A percentile compares a stretch with the other conserved stretches of the same genome.
phyloP scores from a whole-genome alignment of 2,329 filamentous ascomycete species.

The Talaromyces sp. region DNA sequence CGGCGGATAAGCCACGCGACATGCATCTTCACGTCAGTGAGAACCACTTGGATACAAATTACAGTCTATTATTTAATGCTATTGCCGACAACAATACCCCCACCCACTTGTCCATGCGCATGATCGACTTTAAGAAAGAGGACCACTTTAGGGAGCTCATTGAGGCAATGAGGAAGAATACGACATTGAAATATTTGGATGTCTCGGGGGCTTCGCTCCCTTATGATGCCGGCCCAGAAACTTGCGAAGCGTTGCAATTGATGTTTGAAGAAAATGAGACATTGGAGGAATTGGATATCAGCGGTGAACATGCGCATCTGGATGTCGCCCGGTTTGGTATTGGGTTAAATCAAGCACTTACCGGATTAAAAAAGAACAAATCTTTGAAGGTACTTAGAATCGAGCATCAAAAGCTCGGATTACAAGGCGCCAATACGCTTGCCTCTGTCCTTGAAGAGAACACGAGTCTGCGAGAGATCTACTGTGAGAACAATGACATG shows the following conservation, averaged over 20 bases:
- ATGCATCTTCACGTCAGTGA: slow-evolving; percentile 66
- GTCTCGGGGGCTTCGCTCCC: slow-evolving; percentile 68
- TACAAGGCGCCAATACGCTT: slow-evolving; percentile 66
- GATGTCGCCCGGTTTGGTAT: slow-evolving; percentile 67
- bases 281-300: slow-evolving; percentile 65
- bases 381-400: slow-evolving; percentile 61
- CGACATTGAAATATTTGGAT: slow-evolving; percentile 61
- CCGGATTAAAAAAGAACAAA: slow-evolving; percentile 62
- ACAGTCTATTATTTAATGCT: slow-evolving; percentile 41
- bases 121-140: slow-evolving; percentile 67
- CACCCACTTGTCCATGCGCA: slow-evolving; percentile 62
- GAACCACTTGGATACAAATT: slow-evolving; percentile 49
- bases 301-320: slow-evolving; percentile 67
- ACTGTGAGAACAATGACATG: slow-evolving; percentile 70
- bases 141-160: slow-evolving; percentile 62
- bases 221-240: slow-evolving; percentile 65
- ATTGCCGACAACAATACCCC: slow-evolving; percentile 56
- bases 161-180: slow-evolving; percentile 60
- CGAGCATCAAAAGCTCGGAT: slow-evolving; percentile 65
- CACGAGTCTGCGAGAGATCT: slow-evolving; percentile 59
- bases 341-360: slow-evolving; percentile 64
- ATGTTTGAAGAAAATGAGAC: slow-evolving; percentile 67
- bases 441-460: slow-evolving; percentile 67
- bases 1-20: slow-evolving; percentile 50
- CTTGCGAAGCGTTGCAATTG: slow-evolving; percentile 59